phyloP scores from a whole-genome alignment of 2,329 filamentous ascomycete genomes.

The Neoscytalidium dimidiatum region DNA sequence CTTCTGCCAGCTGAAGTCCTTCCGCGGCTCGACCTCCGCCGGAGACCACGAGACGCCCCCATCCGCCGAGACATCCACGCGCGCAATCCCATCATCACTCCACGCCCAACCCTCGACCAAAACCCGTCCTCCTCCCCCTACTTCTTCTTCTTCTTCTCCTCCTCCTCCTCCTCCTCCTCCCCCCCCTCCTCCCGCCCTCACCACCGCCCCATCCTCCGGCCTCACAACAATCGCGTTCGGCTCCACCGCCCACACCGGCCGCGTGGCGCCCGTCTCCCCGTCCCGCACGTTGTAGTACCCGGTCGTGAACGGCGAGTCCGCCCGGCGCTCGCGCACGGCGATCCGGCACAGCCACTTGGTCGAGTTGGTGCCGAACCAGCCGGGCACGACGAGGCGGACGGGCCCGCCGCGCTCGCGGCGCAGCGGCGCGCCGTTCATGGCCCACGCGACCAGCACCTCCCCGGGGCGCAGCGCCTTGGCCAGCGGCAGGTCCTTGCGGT shows the following conservation, averaged over 20 bases:
- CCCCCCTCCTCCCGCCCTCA: too few relatives aligned
- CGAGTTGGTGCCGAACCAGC: constrained; percentile 36
- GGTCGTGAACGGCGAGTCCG: constrained; percentile 24
- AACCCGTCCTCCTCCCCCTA: background rate
- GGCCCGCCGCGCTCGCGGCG: constrained; percentile 31
- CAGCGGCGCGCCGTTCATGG: constrained; percentile 29
- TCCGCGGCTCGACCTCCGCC: background rate
- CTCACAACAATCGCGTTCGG: background rate
- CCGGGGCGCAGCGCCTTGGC: constrained; percentile 25
- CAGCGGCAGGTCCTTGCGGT: constrained; percentile 36
- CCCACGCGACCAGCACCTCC: constrained; percentile 33
- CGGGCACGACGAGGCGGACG: constrained; percentile 33
- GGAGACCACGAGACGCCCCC: background rate
- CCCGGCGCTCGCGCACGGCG: constrained; percentile 24
- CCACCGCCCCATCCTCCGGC: background rate
- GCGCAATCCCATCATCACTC: background rate
- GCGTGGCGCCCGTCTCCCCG: background rate
- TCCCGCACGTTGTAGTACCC: background rate
- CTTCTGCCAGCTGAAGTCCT: background rate
- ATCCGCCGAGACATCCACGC: background rate
- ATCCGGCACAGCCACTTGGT: constrained; percentile 35
- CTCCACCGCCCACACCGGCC: background rate
- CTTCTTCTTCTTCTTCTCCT: too few relatives aligned
- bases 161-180: too few relatives aligned
- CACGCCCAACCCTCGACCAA: background rate